Base-by-base conservation (phyloP, 345 rosid genomes). In the Sapria himalayana region DNA sequence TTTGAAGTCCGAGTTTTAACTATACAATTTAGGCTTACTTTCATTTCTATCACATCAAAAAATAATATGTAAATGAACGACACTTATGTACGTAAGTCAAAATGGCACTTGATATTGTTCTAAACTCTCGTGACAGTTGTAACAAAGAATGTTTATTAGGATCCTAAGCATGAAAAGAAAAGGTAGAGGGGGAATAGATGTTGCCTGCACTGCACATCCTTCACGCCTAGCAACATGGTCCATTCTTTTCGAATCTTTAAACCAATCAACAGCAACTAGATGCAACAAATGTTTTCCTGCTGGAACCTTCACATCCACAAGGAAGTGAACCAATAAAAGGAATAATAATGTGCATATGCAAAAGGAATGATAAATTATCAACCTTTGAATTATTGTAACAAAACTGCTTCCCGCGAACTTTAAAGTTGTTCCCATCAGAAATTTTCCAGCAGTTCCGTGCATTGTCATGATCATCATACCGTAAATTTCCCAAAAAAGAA, bases 231-330 rank as follows among this genome's bases (percentile, higher is more conserved):
- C 85, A 24, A 84, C 95, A 61, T 91, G 93, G 57, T 91, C 99
- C 71, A 91, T 84, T 68, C 89, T 73, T 73, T 75, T 91, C 18
- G 74, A 61, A 53, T 84, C 95, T 63, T 91, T 91, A 66, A 80
- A 91, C 99, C 99, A 91, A 63, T 91, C 99, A 25, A 91, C 95
- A 32, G 99, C 95, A 41, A 91, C 92, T 9, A 91, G 99, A 68
- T 91, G 95, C 99, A 84, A 73, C 38, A 80, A 67, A 62, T 71
- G 95, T 55, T 84, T 91, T 58, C 93, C 95, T 1, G 92, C 95
- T 56, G 86, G 81, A 58, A 72, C 67, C 99, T 91, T 63, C 64
- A 63, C 25, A 29, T 35, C 46, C 49, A 63, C 12, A 51, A 27
- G 33, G 39, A 50, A 54, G 18, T 33, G 5, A 22, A 25, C 6